Conservation (phyloP, 805 yeast genomes). For the Debaryomyces prosopidis region DNA sequence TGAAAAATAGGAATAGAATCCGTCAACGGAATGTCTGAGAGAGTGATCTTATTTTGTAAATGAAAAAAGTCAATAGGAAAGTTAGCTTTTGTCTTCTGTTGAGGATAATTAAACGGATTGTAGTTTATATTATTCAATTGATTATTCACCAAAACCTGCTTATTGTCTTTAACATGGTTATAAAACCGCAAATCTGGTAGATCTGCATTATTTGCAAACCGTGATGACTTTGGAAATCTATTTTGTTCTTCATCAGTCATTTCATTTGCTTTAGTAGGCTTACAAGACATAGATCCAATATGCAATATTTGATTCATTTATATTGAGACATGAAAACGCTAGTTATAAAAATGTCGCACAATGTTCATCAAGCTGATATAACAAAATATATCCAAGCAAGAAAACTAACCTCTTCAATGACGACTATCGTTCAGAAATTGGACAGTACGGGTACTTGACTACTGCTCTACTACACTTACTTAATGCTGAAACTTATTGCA, state of each 20-base stretch:
- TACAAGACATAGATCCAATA: not conserved
- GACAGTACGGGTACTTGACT: no score
- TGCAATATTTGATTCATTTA: no score
- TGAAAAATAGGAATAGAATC: constrained; percentile 53
- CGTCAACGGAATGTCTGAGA: constrained; percentile 12
- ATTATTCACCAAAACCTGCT: constrained; percentile 20
- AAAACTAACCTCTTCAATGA: no score
- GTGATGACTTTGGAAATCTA: constrained; percentile 24
- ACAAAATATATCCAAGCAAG: no score
- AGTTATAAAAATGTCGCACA: no score
- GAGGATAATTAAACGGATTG: constrained; percentile 49
- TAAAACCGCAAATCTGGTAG: constrained; percentile 25
- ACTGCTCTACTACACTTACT: no score
- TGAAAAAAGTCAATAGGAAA: constrained; percentile 45
- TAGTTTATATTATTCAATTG: constrained; percentile 31
- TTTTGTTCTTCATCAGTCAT: constrained; percentile 7
- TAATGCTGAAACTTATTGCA: no score
- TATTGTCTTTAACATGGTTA: constrained; percentile 14
- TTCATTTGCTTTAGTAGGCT: not conserved
- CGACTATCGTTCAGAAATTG: no score
- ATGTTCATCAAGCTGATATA: no score
- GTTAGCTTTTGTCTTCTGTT: constrained; percentile 42
- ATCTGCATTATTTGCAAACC: constrained; percentile 22
- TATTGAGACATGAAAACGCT: no score
- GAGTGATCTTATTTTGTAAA: constrained; percentile 26